Conservation (phyloP, 179 eudicot genomes). For the Amaranthus tricolor region DNA sequence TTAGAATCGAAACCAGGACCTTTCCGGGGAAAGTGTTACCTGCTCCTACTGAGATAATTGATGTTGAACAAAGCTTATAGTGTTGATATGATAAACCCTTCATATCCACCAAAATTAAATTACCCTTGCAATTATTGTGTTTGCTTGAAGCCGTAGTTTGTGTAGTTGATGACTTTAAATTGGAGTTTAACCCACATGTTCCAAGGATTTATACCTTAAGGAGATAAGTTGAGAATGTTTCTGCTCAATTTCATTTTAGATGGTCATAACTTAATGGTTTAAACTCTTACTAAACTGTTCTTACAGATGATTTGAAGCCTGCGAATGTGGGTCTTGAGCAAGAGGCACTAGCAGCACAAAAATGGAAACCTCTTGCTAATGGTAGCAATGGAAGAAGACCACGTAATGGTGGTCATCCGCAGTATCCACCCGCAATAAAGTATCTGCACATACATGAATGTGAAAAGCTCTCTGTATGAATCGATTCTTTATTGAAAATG, state of each 20-base stretch:
- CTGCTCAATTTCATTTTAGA: neutral
- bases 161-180: neutral
- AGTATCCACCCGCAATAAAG: constrained; percentile 62
- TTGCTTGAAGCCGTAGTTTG: neutral
- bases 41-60: too few species aligned
- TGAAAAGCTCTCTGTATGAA: constrained; percentile 83
- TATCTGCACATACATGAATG: constrained; percentile 84
- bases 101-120: neutral
- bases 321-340: constrained; percentile 97
- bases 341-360: constrained; percentile 74
- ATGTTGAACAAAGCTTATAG: too few species aligned
- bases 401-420: constrained; percentile 51
- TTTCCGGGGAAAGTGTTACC: too few species aligned
- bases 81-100: neutral
- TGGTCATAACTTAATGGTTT: neutral
- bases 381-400: constrained; percentile 54
- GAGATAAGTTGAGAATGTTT: neutral
- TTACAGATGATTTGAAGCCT: constrained; percentile 88
- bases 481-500: neutral
- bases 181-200: neutral
- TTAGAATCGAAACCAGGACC: too few species aligned
- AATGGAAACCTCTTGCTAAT: constrained; percentile 56
- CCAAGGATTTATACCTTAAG: neutral
- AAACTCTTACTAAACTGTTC: constrained; percentile 11
- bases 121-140: neutral